Percentiles rank a stretch among this genome's conserved stretches.
Conservation (phyloP, 148 eudicot species). For the Chenopodium quinoa region DNA sequence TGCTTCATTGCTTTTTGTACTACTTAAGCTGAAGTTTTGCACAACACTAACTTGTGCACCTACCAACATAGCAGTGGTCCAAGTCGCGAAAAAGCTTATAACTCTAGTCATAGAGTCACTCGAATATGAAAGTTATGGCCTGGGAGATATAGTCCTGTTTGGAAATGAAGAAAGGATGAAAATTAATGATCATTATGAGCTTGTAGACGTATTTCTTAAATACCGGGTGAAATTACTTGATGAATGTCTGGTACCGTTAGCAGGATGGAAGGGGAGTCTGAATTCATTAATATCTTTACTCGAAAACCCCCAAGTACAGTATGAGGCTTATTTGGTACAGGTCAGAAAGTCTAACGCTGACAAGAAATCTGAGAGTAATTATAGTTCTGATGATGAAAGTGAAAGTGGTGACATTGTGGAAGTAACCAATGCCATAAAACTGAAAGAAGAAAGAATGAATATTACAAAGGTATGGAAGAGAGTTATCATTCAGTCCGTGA, state of each 20-base stretch:
- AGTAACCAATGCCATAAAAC: neutral
- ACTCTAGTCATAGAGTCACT: constrained; percentile 9
- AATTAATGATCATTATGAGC: constrained; percentile 45
- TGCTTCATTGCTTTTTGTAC: constrained; percentile 34
- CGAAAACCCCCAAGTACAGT: constrained; percentile 34
- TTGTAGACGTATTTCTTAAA: constrained; percentile 47
- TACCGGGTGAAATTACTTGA: constrained; percentile 28
- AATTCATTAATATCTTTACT: constrained; percentile 36
- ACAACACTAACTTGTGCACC: constrained; percentile 57
- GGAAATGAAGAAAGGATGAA: constrained; percentile 65
- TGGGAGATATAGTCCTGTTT: constrained; percentile 63
- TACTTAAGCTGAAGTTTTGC: constrained; percentile 31
- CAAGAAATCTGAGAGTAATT: neutral
- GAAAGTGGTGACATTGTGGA: neutral
- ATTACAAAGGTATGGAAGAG: neutral
- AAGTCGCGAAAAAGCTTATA: constrained; percentile 36
- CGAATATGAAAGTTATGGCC: constrained; percentile 35
- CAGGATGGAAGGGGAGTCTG: constrained; percentile 43
- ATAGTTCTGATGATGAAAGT: too few relatives aligned
- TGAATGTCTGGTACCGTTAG: constrained; percentile 31
- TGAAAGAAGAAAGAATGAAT: neutral
- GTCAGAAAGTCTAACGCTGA: neutral
- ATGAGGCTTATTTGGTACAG: constrained; percentile 28
- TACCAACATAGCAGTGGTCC: constrained; percentile 50
- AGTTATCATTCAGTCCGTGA: neutral